phyloP scores from a whole-genome alignment of 2,329 filamentous ascomycete genomes.

The Stemphylium beticola region DNA sequence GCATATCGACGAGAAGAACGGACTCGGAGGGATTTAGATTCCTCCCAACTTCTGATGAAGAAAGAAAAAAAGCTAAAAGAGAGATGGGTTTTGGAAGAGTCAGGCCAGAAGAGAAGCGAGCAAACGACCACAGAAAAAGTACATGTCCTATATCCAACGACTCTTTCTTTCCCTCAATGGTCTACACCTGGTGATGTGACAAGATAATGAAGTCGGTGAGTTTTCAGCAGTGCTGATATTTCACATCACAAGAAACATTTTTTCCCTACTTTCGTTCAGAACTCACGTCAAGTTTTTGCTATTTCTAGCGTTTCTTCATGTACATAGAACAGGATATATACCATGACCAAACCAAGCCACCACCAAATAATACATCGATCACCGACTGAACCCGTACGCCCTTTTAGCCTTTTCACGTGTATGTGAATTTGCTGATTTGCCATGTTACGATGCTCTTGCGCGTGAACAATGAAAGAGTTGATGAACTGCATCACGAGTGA shows the following conservation, averaged over 20 bases:
- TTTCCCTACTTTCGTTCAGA: neutral
- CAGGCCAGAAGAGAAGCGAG: neutral
- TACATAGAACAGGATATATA: conserved; percentile 8
- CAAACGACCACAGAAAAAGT: conserved; percentile 1
- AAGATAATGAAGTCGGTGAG: neutral
- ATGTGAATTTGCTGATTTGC: too few species aligned
- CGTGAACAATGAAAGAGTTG: too few species aligned
- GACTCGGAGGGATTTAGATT: conserved; percentile 34
- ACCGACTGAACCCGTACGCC: too few species aligned
- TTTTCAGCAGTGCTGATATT: conserved; percentile 8
- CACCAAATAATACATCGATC: neutral
- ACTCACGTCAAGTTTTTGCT: conserved; percentile 10
- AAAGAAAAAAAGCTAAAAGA: neutral
- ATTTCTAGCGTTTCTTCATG: conserved; percentile 28
- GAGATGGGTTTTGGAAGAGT: conserved; percentile 28
- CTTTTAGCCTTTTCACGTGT: too few species aligned
- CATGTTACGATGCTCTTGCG: too few species aligned
- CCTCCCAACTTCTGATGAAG: neutral
- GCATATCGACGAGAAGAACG: conserved; percentile 79
- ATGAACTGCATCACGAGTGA: too few species aligned
- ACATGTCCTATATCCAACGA: conserved; percentile 22
- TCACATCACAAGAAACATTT: too few species aligned
- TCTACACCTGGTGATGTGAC: conserved; percentile 7
- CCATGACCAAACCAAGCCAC: conserved; percentile 4
- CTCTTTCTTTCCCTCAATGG: conserved; percentile 28